Percentiles rank a stretch among this genome's conserved stretches.
Evolutionary conservation across 1,139 yeast species (phyloP).

Genomic region (Magnusiomyces fungicola): DNA sequence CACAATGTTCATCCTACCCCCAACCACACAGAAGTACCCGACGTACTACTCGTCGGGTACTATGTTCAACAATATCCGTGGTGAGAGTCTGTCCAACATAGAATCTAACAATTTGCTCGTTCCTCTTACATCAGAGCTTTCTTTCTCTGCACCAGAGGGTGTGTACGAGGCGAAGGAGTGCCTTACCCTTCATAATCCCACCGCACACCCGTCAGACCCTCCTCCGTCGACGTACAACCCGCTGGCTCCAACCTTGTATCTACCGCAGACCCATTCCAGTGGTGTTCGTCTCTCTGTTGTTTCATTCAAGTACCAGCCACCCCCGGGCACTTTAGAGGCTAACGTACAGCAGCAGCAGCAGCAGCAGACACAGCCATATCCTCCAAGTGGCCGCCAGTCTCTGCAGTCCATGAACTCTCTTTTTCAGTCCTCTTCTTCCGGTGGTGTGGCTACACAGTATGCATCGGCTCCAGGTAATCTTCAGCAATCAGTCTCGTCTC

Average conservation of each 20-base stretch:
- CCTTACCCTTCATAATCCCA: slow-evolving; percentile 31
- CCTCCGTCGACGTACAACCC: slow-evolving; percentile 32
- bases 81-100: slow-evolving; percentile 19
- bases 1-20: slow-evolving; percentile 13
- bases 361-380: neutral
- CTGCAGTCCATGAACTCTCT: too few relatives aligned
- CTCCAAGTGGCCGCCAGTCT: too few relatives aligned
- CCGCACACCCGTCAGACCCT: slow-evolving; percentile 34
- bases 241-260: slow-evolving; percentile 30
- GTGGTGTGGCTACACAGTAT: neutral
- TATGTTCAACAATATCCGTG: slow-evolving; percentile 3
- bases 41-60: slow-evolving; percentile 10
- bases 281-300: slow-evolving; percentile 24
- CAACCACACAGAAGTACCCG: slow-evolving; percentile 9
- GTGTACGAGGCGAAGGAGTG: slow-evolving; percentile 27
- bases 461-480: neutral
- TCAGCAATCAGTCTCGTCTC: neutral
- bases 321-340: slow-evolving; percentile 10
- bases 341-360: neutral
- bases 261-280: slow-evolving; percentile 26
- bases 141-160: slow-evolving; percentile 29
- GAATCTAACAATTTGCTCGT: slow-evolving; percentile 27
- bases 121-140: slow-evolving; percentile 19
- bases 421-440: neutral
- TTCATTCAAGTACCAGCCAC: slow-evolving; percentile 12